phyloP scores from a whole-genome alignment of 2,329 filamentous ascomycete genomes.

The Penicillium vulpinum region DNA sequence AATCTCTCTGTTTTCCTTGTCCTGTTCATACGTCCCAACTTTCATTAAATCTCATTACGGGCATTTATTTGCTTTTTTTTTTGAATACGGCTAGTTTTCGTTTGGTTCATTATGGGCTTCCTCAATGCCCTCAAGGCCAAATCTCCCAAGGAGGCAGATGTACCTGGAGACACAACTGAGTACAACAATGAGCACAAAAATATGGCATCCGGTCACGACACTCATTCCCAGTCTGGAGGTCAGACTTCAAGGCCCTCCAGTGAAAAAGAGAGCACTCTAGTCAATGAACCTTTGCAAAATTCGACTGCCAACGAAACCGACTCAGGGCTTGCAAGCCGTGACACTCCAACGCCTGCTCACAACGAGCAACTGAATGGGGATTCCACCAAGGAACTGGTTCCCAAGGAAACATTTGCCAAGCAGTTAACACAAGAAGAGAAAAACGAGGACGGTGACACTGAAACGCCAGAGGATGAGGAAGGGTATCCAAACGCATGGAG shows the following conservation, averaged over 20 bases:
- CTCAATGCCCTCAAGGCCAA: constrained; percentile 6
- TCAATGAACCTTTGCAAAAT: constrained; percentile 11
- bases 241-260: constrained; percentile 17
- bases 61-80: background rate
- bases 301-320: background rate
- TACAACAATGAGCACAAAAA: background rate
- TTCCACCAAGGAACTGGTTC: constrained; percentile 19
- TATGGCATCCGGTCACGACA: constrained; percentile 4
- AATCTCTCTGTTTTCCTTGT: background rate
- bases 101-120: constrained; percentile 6
- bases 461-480: constrained; percentile 21
- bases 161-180: background rate
- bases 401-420: constrained; percentile 10
- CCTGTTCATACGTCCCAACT: background rate
- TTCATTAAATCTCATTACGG: background rate
- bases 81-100: background rate
- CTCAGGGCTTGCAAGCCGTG: constrained; percentile 7
- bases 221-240: background rate
- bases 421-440: constrained; percentile 8
- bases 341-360: background rate
- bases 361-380: background rate
- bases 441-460: constrained; percentile 3
- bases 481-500: constrained; percentile 37
- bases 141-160: constrained; percentile 11
- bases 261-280: constrained; percentile 26